Evolutionary conservation across 2,329 filamentous ascomycete species (phyloP).

Genomic region (Alternaria postmessia): DNA sequence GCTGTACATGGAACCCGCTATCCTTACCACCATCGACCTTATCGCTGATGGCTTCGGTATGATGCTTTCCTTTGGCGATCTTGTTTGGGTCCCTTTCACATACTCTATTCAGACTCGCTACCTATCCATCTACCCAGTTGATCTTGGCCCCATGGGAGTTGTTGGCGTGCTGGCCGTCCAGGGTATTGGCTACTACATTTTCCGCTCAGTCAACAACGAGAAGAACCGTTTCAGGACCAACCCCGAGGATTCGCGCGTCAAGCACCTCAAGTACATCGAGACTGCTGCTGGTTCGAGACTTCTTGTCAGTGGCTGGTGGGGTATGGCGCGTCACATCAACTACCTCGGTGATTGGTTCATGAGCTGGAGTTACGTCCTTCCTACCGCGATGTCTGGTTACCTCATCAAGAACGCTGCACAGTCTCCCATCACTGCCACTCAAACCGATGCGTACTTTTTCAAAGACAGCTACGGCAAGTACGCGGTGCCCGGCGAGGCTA

Average conservation of each 20-base stretch:
- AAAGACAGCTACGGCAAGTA: slow-evolving; percentile 67
- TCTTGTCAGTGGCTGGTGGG: slow-evolving; percentile 92
- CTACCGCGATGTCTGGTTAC: slow-evolving; percentile 86
- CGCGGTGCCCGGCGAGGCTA: slow-evolving; percentile 74
- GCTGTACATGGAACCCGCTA: slow-evolving; percentile 85
- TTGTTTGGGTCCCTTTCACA: slow-evolving; percentile 91
- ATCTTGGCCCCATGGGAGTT: slow-evolving; percentile 75
- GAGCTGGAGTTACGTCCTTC: slow-evolving; percentile 88
- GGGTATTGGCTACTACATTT: slow-evolving; percentile 81
- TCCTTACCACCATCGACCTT: slow-evolving; percentile 93
- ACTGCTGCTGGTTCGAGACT: slow-evolving; percentile 83
- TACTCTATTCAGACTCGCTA: slow-evolving; percentile 88
- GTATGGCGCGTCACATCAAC: slow-evolving; percentile 89
- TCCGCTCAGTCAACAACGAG: slow-evolving; percentile 91
- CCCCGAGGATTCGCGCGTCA: slow-evolving; percentile 78
- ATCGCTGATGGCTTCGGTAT: slow-evolving; percentile 92
- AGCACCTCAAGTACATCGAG: slow-evolving; percentile 84
- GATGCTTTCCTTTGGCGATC: slow-evolving; percentile 92
- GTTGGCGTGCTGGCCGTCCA: slow-evolving; percentile 72
- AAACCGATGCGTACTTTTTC: slow-evolving; percentile 62
- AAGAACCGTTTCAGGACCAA: slow-evolving; percentile 95
- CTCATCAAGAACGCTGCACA: slow-evolving; percentile 64
- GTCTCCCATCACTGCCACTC: slow-evolving; percentile 47
- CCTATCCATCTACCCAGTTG: slow-evolving; percentile 79
- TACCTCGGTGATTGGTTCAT: slow-evolving; percentile 96